Evolutionary conservation across 768 basidiomycete species (phyloP), one percentile per base, ranked within the genome.

Genomic region (Russula vinacea): DNA sequence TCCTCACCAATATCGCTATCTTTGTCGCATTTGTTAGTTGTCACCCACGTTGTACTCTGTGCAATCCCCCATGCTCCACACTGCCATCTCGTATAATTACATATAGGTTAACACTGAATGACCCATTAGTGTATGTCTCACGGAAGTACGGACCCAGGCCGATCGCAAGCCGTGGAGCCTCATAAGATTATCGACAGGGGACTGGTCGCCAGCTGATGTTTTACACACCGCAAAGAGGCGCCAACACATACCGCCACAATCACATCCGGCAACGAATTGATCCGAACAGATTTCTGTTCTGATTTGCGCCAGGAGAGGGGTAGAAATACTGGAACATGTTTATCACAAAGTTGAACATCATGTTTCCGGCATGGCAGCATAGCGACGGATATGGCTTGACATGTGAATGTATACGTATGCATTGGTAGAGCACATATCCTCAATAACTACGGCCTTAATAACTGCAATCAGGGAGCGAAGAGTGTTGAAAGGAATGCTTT

Each of bases 401-500:
- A 39, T 37, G 33, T 64, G 55, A 37, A 64, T 58, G 47, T 56
- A 56, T 52, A 60, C 51, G 59, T 44, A 65, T 11, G 53, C 33
- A 60, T 60, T 24, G 19, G 37, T 32, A 26, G 42, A 52, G 42
- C 35, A 14, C 56, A 61, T 37, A 35, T 45, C 32, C 53, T 44
- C 55, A 42, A 33, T 47, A 14, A 65, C 56, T 56, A 52, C 55
- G 60, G 60, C 60, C 29, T 45, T 40, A 45, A 52, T 56, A 44
- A 56, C 55, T 19, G 55, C 29, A 17, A 63, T 90, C 80, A 97
- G 75, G 92, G 88, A 75, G 94, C 89, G 70, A 91, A 87, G 73
- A 98, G 84, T 67, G 82, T 91, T 64, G 81, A 80, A 74, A 93
- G 80, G 92, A 96, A 96, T 54, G 84, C 82, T 77, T 92, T 85